Percentiles rank a stretch among this genome's conserved stretches.
phyloP scores from a whole-genome alignment of 208 protist species.

The Wallacemonas collosoma region DNA sequence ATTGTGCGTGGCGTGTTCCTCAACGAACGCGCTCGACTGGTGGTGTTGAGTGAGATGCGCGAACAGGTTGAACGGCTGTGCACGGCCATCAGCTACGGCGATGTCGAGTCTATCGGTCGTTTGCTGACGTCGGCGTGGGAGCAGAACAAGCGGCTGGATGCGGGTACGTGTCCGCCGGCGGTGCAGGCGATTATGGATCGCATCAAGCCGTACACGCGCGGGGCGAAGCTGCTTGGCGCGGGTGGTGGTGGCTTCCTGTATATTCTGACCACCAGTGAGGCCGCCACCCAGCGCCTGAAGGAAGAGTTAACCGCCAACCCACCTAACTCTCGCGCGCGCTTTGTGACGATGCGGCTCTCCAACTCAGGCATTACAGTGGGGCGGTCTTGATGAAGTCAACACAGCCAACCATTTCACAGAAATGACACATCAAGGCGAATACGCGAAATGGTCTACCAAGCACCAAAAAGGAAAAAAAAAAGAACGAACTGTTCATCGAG shows the following conservation, averaged over 20 bases:
- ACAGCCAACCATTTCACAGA: no score
- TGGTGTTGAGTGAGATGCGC: conserved; percentile 44
- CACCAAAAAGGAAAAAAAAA: not conserved
- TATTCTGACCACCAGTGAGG: conserved; percentile 57
- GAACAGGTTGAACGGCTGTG: conserved; percentile 39
- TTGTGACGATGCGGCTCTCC: conserved; percentile 55
- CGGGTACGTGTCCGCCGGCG: conserved; percentile 31
- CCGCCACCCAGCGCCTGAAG: conserved; percentile 37
- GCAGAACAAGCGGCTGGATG: conserved; percentile 56
- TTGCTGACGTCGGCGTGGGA: conserved; percentile 45
- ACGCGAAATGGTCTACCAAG: no score
- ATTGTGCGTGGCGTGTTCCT: conserved; percentile 49
- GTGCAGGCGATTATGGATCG: conserved; percentile 43
- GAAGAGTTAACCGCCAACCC: conserved; percentile 33
- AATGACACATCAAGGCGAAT: no score
- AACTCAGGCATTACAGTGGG: conserved; percentile 40
- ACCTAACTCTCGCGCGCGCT: conserved; percentile 47
- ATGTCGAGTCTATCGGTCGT: conserved; percentile 40
- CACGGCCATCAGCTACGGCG: conserved; percentile 39
- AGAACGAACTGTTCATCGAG: no score
- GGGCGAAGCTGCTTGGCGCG: conserved; percentile 54
- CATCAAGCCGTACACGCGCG: conserved; percentile 45
- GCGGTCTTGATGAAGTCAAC: conserved; percentile 19
- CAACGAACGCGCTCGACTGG: conserved; percentile 29
- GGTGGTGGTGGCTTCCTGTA: conserved; percentile 73